A percentile compares a stretch with the other conserved stretches of the same genome.
Evolutionary conservation across 495 filamentous ascomycete species (phyloP).

Genomic region (Annulohypoxylon nitens): DNA sequence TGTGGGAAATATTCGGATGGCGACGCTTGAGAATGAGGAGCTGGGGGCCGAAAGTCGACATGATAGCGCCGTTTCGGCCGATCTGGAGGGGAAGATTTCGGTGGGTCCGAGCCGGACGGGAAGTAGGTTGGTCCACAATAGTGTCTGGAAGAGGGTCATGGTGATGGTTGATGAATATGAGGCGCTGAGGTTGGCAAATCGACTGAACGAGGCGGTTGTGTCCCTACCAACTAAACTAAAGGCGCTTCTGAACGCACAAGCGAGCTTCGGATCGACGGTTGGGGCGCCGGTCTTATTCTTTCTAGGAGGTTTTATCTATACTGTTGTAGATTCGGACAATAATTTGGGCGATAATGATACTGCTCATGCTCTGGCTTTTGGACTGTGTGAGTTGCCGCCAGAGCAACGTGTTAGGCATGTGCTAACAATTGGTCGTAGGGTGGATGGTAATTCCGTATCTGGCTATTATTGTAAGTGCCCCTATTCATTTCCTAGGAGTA

Average conservation of each 20-base stretch:
- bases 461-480: constrained; percentile 44
- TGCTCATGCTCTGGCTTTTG: constrained; percentile 60
- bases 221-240: constrained; percentile 48
- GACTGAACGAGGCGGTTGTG: constrained; percentile 20
- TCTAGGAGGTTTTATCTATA: constrained; percentile 59
- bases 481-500: not conserved
- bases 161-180: constrained; percentile 48
- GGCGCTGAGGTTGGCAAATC: constrained; percentile 9
- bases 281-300: constrained; percentile 65
- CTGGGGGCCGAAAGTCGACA: constrained; percentile 10
- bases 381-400: constrained; percentile 63
- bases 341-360: constrained; percentile 59
- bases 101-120: not conserved
- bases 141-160: constrained; percentile 48
- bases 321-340: constrained; percentile 53
- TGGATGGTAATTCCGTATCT: constrained; percentile 50
- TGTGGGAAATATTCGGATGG: constrained; percentile 55
- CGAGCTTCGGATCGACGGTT: constrained; percentile 61
- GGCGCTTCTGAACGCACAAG: constrained; percentile 47
- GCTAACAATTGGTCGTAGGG: constrained; percentile 49
- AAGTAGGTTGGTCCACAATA: constrained; percentile 45
- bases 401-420: no score
- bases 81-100: constrained; percentile 26
- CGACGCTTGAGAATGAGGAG: constrained; percentile 43
- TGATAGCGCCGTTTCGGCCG: constrained; percentile 16